Conservation (phyloP, 768 basidiomycete species). For the Clathrus columnatus region DNA sequence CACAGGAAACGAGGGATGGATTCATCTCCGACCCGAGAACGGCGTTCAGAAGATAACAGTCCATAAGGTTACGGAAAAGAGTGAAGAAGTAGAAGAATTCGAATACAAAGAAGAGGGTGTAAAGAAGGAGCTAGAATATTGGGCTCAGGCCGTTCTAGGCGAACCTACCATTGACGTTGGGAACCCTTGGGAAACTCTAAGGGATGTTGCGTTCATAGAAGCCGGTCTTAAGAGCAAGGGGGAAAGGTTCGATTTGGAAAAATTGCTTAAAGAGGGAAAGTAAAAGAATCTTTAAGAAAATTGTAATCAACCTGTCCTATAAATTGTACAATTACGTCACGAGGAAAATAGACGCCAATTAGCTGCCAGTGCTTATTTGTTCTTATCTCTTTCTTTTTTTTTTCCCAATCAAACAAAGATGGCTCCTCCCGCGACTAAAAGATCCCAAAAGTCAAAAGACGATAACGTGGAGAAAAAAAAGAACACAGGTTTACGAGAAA, state of each 20-base stretch:
- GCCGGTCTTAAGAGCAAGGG: conserved; percentile 65
- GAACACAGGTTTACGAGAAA: conserved; percentile 12
- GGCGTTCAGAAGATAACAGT: conserved; percentile 30
- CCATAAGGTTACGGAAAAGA: conserved; percentile 23
- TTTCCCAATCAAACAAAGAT: too few species aligned
- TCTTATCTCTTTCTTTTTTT: too few species aligned
- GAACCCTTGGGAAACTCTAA: conserved; percentile 51
- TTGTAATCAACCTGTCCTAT: background rate
- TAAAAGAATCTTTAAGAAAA: background rate
- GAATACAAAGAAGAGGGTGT: conserved; percentile 46
- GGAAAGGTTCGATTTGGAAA: conserved; percentile 43
- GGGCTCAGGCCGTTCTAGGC: conserved; percentile 47
- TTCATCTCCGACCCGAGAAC: conserved; percentile 35
- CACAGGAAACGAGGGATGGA: conserved; percentile 56
- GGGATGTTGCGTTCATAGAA: conserved; percentile 74
- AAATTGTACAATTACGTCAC: background rate
- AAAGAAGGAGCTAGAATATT: conserved; percentile 45
- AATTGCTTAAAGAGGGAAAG: conserved; percentile 16
- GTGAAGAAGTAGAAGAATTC: conserved; percentile 33
- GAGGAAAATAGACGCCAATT: too few species aligned
- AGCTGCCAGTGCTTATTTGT: too few species aligned
- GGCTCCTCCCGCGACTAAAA: background rate
- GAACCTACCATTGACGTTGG: conserved; percentile 45
- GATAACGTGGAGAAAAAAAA: conserved; percentile 21
- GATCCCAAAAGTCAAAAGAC: conserved; percentile 16